A percentile compares a stretch with the other conserved stretches of the same genome.
Conservation (phyloP, 2,329 filamentous ascomycete species). For the Fusarium sp. region DNA sequence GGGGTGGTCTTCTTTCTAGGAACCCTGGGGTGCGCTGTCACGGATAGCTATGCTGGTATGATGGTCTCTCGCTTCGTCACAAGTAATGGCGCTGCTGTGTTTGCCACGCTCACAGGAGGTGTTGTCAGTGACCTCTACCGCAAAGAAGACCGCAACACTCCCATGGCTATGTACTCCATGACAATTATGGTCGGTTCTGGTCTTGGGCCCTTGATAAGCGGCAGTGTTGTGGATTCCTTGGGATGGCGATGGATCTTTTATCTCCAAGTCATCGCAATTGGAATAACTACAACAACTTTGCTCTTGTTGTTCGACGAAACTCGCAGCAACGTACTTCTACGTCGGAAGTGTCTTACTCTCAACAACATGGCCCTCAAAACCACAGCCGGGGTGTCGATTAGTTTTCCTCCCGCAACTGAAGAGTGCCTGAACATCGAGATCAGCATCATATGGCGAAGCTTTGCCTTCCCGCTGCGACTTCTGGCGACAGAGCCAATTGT, state of each 20-base stretch:
- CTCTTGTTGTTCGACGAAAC: constrained; percentile 75
- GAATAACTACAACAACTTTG: constrained; percentile 65
- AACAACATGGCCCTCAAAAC: constrained; percentile 59
- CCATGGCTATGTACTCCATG: constrained; percentile 75
- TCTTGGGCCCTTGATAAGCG: constrained; percentile 70
- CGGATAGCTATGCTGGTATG: constrained; percentile 70
- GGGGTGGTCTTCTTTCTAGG: constrained; percentile 53
- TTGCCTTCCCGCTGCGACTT: constrained; percentile 55
- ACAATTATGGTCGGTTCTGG: constrained; percentile 73
- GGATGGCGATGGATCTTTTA: constrained; percentile 78
- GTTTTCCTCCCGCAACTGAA: constrained; percentile 11
- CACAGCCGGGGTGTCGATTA: neutral
- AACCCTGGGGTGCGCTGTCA: constrained; percentile 69
- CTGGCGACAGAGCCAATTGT: constrained; percentile 71
- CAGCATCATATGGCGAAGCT: constrained; percentile 46
- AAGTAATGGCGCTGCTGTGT: constrained; percentile 69
- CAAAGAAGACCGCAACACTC: constrained; percentile 72
- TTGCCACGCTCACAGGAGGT: constrained; percentile 65
- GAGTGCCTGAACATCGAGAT: constrained; percentile 39
- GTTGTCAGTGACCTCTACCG: constrained; percentile 76
- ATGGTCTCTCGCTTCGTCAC: constrained; percentile 71
- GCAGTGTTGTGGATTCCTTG: constrained; percentile 68
- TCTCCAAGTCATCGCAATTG: constrained; percentile 71
- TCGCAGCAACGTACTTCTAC: constrained; percentile 73
- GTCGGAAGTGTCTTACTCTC: constrained; percentile 67